phyloP scores from a whole-genome alignment of 2,329 filamentous ascomycete genomes.

The Hypoxylon sp. region DNA sequence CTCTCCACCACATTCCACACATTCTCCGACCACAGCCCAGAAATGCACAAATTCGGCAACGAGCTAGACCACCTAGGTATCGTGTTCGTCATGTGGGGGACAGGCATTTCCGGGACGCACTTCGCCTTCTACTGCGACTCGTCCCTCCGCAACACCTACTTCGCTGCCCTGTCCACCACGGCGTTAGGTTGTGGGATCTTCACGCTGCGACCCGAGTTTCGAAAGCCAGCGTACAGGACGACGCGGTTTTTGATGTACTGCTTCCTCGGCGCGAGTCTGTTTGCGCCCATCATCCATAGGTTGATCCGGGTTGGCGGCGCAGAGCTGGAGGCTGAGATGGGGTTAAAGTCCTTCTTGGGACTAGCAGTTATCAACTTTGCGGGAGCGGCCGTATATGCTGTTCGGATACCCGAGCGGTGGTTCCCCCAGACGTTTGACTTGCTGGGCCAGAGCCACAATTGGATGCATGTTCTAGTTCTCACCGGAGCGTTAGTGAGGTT shows the following conservation, averaged over 20 bases:
- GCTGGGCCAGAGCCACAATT: conserved; percentile 42
- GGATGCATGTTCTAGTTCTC: conserved; percentile 41
- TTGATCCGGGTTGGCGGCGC: conserved; percentile 29
- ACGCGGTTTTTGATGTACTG: conserved; percentile 40
- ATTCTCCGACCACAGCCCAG: conserved; percentile 44
- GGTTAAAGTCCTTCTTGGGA: conserved; percentile 40
- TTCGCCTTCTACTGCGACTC: conserved; percentile 42
- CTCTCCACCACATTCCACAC: conserved; percentile 42
- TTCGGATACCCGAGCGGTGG: conserved; percentile 44
- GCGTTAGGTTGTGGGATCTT: conserved; percentile 41
- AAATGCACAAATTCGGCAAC: conserved; percentile 42
- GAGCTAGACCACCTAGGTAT: conserved; percentile 46
- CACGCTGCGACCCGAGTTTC: conserved; percentile 42
- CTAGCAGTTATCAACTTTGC: conserved; percentile 43
- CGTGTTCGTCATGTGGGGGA: conserved; percentile 43
- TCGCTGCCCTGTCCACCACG: conserved; percentile 33
- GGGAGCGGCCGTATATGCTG: conserved; percentile 42
- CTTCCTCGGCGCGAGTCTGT: conserved; percentile 39
- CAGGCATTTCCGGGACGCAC: conserved; percentile 39
- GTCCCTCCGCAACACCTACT: conserved; percentile 31
- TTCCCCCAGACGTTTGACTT: conserved; percentile 41
- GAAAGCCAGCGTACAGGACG: conserved; percentile 39
- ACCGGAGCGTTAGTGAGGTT: conserved; percentile 37
- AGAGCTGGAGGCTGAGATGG: conserved; percentile 37
- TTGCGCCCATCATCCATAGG: conserved; percentile 40